Conservation (phyloP, 176 grass and related monocot genomes). For the Bothriochloa decipiens region DNA sequence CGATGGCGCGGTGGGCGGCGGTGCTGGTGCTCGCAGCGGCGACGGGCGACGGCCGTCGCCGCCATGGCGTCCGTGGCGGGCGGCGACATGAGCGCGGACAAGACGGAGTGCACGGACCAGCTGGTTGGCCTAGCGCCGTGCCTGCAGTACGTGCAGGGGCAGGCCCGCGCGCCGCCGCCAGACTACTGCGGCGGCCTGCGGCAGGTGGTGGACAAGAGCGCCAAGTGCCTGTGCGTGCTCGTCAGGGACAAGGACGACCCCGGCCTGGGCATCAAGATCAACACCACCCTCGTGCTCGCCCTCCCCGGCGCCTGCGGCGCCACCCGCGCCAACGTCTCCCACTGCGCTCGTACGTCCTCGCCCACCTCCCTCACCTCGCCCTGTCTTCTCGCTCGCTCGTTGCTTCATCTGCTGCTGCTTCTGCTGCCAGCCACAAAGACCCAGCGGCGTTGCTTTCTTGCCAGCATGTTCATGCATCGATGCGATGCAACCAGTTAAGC, state of each 20-base stretch:
- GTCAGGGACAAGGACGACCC: conserved; percentile 88
- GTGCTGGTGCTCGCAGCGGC: neutral
- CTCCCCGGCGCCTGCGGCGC: conserved; percentile 70
- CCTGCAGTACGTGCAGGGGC: conserved; percentile 83
- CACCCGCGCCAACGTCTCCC: conserved; percentile 76
- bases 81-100: conserved; percentile 67
- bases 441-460: too few species aligned
- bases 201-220: conserved; percentile 71
- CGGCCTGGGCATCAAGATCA: conserved; percentile 84
- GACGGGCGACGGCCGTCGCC: too few species aligned
- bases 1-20: neutral
- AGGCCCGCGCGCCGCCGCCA: conserved; percentile 63
- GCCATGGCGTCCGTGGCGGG: neutral
- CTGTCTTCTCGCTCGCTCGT: too few species aligned
- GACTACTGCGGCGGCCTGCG: conserved; percentile 89
- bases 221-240: conserved; percentile 93
- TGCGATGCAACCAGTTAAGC: too few species aligned
- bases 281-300: conserved; percentile 73
- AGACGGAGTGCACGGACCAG: conserved; percentile 71
- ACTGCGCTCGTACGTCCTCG: conserved; percentile 93
- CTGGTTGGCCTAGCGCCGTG: conserved; percentile 80
- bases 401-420: too few species aligned
- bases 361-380: too few species aligned
- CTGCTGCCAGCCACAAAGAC: too few species aligned
- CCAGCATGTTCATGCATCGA: too few species aligned